Base-by-base conservation (phyloP, 139 green algal genomes). In the Zygnema circumcarinatum region DNA sequence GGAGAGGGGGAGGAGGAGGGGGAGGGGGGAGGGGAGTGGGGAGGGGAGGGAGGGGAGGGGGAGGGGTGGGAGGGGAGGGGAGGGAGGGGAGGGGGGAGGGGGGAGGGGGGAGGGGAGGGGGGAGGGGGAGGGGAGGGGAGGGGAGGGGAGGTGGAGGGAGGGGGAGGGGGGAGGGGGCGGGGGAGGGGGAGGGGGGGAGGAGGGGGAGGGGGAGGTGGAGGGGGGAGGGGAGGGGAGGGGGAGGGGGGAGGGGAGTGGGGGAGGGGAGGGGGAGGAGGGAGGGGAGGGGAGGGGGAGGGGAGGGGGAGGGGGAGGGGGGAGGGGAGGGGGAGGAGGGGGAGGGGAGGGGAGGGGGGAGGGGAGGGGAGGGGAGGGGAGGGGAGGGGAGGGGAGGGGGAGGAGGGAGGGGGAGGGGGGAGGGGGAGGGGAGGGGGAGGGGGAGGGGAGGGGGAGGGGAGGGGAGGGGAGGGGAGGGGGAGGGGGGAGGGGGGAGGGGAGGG, bases 1-100 rank as follows among this genome's bases (percentile, higher is more conserved):
- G 36, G 67, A 98, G 47, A 93, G 92, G 0, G 96, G 96, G 79
- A 98, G 41, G 56, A 99, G 92, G 90, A 97, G 98, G 67, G 96
- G 96, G 35, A 86, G 94, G 86, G 47, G 7, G 47, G 16, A 62
- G 16, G 7, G 16, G 47, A 16, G 47, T 25, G 47, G 16, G 47
- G 47, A 16, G 47, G 47, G 16, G 47, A 62, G 47, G 16, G 7
- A 25, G 47, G 47, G 47, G 7, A 62, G 16, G 7, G 7, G 7
- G 7, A 62, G 7, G 16, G 16, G 47, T 7, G 16, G 16, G 47
- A 62, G 16, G 16, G 16, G 47, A 62, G 47, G 16, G 16, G 7
- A 62, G 47, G 16, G 47, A 62, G 47, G 16, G 47, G 7, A 16
- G 47, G 47, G 16, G 47, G 16, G 47, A 62, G 47, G 7, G 16